phyloP scores from a whole-genome alignment of 176 grass and related monocot genomes.

The Phyllostachys edulis region DNA sequence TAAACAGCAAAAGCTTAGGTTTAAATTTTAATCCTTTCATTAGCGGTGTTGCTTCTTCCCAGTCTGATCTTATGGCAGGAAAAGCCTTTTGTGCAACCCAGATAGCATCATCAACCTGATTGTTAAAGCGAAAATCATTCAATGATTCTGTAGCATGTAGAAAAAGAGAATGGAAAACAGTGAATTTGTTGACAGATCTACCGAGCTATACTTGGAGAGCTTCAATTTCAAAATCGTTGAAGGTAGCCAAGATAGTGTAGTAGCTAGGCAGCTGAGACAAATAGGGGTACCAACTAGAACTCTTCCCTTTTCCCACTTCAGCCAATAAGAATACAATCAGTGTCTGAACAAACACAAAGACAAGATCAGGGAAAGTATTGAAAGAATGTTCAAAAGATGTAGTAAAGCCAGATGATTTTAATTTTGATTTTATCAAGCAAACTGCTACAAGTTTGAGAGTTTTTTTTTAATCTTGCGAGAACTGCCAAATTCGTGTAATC shows the following conservation, averaged over 20 bases:
- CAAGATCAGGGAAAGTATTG: slow-evolving; percentile 5
- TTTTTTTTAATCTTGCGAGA: background rate
- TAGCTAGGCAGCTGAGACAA: slow-evolving; percentile 71
- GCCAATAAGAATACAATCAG: slow-evolving; percentile 71
- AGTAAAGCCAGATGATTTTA: background rate
- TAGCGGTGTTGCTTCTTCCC: slow-evolving; percentile 46
- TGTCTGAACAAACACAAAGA: slow-evolving; percentile 47
- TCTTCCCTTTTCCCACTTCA: slow-evolving; percentile 73
- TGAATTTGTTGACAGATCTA: slow-evolving; percentile 28
- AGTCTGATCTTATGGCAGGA: slow-evolving; percentile 55
- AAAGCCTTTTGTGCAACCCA: slow-evolving; percentile 75
- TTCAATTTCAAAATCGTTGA: slow-evolving; percentile 71
- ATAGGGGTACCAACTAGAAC: slow-evolving; percentile 79
- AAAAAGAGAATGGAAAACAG: background rate
- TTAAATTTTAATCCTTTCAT: slow-evolving; percentile 75
- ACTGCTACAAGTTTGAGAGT: background rate
- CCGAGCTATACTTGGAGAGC: slow-evolving; percentile 71
- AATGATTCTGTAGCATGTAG: slow-evolving; percentile 15
- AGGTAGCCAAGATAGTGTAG: slow-evolving; percentile 73
- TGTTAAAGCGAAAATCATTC: background rate
- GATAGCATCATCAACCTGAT: slow-evolving; percentile 74
- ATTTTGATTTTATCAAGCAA: slow-evolving; percentile 17
- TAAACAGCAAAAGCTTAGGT: slow-evolving; percentile 67
- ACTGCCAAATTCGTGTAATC: background rate
- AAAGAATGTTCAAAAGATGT: slow-evolving; percentile 7